A percentile compares a stretch with the other conserved stretches of the same genome.
Evolutionary conservation across 116 monocot species (phyloP).

Genomic region (Dioscorea cayenensis): DNA sequence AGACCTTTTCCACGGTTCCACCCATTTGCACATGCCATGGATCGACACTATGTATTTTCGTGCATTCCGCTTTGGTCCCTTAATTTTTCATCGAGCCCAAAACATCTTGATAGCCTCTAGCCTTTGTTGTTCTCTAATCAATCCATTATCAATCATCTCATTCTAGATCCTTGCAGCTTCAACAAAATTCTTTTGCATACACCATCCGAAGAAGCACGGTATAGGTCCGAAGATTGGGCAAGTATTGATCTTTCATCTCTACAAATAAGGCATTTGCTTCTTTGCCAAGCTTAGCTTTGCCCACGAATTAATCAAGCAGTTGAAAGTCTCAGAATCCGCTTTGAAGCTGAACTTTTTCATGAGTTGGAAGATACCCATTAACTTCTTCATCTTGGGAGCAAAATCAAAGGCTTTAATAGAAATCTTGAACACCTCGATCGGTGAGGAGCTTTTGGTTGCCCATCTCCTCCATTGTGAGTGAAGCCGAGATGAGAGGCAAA

Average conservation of each 20-base stretch:
- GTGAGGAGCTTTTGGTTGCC: conserved; percentile 29
- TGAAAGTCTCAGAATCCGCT: conserved; percentile 52
- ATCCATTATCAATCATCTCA: conserved; percentile 65
- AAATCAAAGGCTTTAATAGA: conserved; percentile 62
- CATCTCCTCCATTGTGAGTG: conserved; percentile 64
- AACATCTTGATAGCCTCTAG: conserved; percentile 77
- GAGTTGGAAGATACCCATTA: conserved; percentile 52
- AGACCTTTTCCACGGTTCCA: too few relatives aligned
- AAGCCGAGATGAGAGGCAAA: conserved; percentile 29
- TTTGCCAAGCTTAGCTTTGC: conserved; percentile 64
- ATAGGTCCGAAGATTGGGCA: conserved; percentile 58
- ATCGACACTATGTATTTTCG: conserved; percentile 66
- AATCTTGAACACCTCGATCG: conserved; percentile 53
- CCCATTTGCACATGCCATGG: conserved; percentile 56
- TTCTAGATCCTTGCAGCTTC: conserved; percentile 86
- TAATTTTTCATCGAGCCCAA: conserved; percentile 90
- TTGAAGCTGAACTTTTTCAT: conserved; percentile 58
- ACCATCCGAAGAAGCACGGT: conserved; percentile 54
- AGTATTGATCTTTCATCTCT: conserved; percentile 42
- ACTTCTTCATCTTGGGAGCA: conserved; percentile 80
- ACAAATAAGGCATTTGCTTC: conserved; percentile 65
- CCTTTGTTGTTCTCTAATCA: conserved; percentile 53
- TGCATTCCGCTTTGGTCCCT: conserved; percentile 57
- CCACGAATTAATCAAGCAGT: conserved; percentile 46
- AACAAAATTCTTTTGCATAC: conserved; percentile 62